Conservation (phyloP, 148 eudicot genomes). For the Polygonum aviculare region DNA sequence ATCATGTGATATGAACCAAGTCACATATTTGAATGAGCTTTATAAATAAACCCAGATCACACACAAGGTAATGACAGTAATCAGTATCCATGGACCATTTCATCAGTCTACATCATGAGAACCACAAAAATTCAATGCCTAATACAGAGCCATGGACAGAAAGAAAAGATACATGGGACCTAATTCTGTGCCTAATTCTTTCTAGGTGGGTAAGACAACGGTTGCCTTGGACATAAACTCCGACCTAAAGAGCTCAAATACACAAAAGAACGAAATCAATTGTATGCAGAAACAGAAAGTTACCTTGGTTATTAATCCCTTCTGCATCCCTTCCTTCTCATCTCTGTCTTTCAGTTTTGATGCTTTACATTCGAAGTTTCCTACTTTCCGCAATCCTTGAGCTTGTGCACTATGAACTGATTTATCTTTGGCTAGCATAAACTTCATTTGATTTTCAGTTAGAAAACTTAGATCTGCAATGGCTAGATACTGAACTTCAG, state of each 20-base stretch:
- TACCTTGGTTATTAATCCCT: slow-evolving; percentile 39
- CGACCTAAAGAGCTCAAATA: slow-evolving; percentile 22
- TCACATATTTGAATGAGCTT: neutral
- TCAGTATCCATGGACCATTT: neutral
- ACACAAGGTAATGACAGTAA: neutral
- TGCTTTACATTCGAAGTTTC: slow-evolving; percentile 27
- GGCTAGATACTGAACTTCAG: slow-evolving; percentile 54
- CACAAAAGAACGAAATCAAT: slow-evolving; percentile 35
- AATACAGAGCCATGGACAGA: neutral
- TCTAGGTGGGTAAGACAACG: neutral
- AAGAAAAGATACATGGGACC: neutral
- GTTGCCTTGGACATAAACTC: neutral
- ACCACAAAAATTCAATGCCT: neutral
- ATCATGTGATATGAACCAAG: neutral
- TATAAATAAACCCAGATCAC: neutral
- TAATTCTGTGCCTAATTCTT: neutral
- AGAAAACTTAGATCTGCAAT: slow-evolving; percentile 27
- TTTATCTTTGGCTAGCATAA: slow-evolving; percentile 27
- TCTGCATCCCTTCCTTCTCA: slow-evolving; percentile 23
- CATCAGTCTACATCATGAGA: neutral
- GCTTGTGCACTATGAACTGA: slow-evolving; percentile 19
- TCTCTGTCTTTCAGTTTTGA: slow-evolving; percentile 15
- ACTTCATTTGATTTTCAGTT: slow-evolving; percentile 26
- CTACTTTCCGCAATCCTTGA: slow-evolving; percentile 13
- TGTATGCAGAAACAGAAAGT: slow-evolving; percentile 40